phyloP scores from a whole-genome alignment of 495 filamentous ascomycete genomes.

The Penicillium coffeae region DNA sequence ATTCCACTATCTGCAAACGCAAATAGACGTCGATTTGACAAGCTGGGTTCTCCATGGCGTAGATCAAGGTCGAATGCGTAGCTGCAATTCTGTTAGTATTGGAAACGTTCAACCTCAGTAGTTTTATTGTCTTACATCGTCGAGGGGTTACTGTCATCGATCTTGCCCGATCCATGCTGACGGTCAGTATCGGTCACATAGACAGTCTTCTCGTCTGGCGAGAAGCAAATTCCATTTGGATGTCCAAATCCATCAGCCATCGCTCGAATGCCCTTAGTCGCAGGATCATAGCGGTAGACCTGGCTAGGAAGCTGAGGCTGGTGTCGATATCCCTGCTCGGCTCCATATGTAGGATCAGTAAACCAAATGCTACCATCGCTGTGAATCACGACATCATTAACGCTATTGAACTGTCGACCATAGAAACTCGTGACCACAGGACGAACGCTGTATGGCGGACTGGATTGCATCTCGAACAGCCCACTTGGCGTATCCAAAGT shows the following conservation, averaged over 20 bases:
- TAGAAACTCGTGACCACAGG: not conserved
- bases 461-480: not conserved
- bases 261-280: slow-evolving; percentile 40
- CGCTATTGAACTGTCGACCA: slow-evolving; percentile 21
- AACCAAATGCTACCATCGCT: slow-evolving; percentile 59
- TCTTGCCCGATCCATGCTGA: slow-evolving; percentile 33
- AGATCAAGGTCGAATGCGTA: slow-evolving; percentile 27
- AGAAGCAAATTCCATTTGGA: slow-evolving; percentile 47
- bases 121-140: slow-evolving; percentile 22
- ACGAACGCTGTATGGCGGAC: not conserved
- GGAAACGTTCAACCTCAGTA: not conserved
- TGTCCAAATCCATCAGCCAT: slow-evolving; percentile 48
- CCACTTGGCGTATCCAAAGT: slow-evolving; percentile 15
- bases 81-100: slow-evolving; percentile 6
- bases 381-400: slow-evolving; percentile 54
- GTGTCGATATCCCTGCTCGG: slow-evolving; percentile 54
- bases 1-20: slow-evolving; percentile 52
- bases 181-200: slow-evolving; percentile 57
- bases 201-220: slow-evolving; percentile 39
- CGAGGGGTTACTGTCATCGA: slow-evolving; percentile 13
- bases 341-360: slow-evolving; percentile 61
- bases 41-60: slow-evolving; percentile 29
- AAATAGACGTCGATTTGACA: slow-evolving; percentile 52
- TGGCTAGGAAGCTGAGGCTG: slow-evolving; percentile 48
- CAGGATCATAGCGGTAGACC: slow-evolving; percentile 52